phyloP scores from a whole-genome alignment of 805 yeast species.

The Myxozyma udenii region DNA sequence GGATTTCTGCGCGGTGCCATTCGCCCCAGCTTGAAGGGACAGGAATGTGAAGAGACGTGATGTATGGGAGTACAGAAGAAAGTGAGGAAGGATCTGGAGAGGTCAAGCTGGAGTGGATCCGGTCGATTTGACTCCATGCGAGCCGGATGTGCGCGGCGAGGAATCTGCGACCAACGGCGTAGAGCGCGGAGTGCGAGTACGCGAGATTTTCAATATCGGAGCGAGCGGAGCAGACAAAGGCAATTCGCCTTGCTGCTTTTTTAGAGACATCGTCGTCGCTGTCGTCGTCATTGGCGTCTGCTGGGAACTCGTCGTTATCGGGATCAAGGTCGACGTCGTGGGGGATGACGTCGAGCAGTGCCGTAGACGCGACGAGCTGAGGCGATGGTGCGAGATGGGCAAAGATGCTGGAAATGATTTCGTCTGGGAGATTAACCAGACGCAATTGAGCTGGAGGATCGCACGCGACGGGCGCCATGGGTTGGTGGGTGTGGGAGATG shows the following conservation, averaged over 20 bases:
- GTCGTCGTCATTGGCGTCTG: background rate
- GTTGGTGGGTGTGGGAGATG: too few species aligned
- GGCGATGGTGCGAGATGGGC: background rate
- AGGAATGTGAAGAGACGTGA: slow-evolving; percentile 14
- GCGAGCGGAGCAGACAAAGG: too few species aligned
- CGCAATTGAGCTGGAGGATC: too few species aligned
- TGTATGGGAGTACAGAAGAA: slow-evolving; percentile 9
- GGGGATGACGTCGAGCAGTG: too few species aligned
- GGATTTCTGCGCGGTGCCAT: slow-evolving; percentile 25
- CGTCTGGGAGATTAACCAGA: background rate
- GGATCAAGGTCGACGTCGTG: background rate
- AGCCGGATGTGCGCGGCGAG: background rate
- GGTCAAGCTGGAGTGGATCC: background rate
- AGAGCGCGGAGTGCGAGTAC: background rate
- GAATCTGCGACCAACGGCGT: background rate
- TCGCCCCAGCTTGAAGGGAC: slow-evolving; percentile 30
- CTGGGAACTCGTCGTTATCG: background rate
- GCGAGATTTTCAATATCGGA: too few species aligned
- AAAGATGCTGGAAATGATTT: background rate
- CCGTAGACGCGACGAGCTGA: background rate
- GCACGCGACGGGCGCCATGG: too few species aligned
- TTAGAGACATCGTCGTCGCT: background rate
- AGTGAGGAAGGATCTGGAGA: background rate
- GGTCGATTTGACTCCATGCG: background rate
- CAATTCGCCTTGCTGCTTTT: background rate